Base-by-base conservation (phyloP, 345 rosid species). In the Pseudoturritis turrita region DNA sequence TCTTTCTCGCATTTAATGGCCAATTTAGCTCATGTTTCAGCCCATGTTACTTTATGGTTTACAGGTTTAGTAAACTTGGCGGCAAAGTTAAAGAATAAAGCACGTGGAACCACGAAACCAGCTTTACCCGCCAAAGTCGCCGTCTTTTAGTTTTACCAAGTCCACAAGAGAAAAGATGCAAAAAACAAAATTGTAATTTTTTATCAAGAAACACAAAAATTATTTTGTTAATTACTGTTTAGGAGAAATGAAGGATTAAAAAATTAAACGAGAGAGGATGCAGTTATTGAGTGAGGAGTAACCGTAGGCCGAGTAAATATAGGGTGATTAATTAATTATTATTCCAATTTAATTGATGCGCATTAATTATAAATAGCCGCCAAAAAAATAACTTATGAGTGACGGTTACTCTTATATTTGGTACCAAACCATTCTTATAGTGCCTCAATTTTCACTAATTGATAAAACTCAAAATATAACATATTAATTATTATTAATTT, bases 61-160 rank as follows among this genome's bases (percentile, higher is more conserved):
- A 62, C 28, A 7, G 33, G 46, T 19, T 22, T 51, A 62, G 39
- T 21, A 45, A 73, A 58, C 72, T 74, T 74, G 78, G 61, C 53
- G 53, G 60, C 60, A 65, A 74, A 74, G 77, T 33, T 8, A 66
- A 47, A n/a, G 28, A 44, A 22, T 31, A 10, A 64, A 31, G 31
- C 77, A 65, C 77, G 17, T 65, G 31, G 51, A 55, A 65, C 71
- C 47, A 56, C 59, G 21, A 64, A 46, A 56, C 65, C 26, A 29
- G 1, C 45, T 65, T 54, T 19, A 56, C 47, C 78, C 73, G 68
- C 62, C 73, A 40, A 67, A 49, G 26, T 65, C 62, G 68, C 49
- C 61, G 44, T 31, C 67, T 58, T 74, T 74, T n/a, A n/a, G n/a
- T n/a, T n/a, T n/a, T 74, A 74, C 78, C 78, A 74, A 67, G 62